Evolutionary conservation across 2,329 filamentous ascomycete genomes (phyloP).

Genomic region (Biscogniauxia marginata): DNA sequence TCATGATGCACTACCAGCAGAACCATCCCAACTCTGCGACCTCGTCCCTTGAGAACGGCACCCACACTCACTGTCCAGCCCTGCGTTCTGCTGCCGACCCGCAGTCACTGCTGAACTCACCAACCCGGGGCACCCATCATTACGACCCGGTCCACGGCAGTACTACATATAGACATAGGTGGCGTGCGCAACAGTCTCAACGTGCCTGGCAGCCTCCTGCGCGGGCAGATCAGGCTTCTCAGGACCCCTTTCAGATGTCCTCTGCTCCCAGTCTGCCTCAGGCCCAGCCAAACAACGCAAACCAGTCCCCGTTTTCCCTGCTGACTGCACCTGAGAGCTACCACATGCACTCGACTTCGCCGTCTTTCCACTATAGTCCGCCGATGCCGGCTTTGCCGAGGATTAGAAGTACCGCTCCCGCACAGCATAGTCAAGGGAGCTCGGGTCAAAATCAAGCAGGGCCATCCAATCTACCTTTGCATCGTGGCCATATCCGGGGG

Average conservation of each 20-base stretch:
- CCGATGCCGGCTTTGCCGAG: constrained; percentile 19
- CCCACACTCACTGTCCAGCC: constrained; percentile 29
- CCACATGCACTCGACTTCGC: constrained; percentile 5
- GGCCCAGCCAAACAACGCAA: neutral
- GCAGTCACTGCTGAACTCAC: constrained; percentile 16
- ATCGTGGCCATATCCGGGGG: constrained; percentile 4
- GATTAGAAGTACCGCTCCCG: constrained; percentile 22
- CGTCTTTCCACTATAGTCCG: constrained; percentile 8
- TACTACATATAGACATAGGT: constrained; percentile 1
- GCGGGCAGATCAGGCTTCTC: constrained; percentile 4
- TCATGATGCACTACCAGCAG: constrained; percentile 26
- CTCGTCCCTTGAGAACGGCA: constrained; percentile 11
- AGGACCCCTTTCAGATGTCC: neutral
- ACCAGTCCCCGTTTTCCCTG: constrained; percentile 10
- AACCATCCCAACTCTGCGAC: constrained; percentile 16
- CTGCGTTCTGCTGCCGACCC: constrained; percentile 27
- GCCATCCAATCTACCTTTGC: neutral
- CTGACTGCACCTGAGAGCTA: constrained; percentile 5
- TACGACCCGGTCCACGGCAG: constrained; percentile 26
- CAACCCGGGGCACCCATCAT: constrained; percentile 16
- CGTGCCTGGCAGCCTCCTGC: constrained; percentile 7
- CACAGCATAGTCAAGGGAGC: constrained; percentile 20
- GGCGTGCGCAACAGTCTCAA: constrained; percentile 12
- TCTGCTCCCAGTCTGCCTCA: neutral
- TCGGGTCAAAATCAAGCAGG: constrained; percentile 10